These are phyloP conservation scores for Pseudovirgaria hyperparasitica DNA, from an alignment of 2,329 filamentous ascomycete genomes.

Conservation along the genomic window DNA sequence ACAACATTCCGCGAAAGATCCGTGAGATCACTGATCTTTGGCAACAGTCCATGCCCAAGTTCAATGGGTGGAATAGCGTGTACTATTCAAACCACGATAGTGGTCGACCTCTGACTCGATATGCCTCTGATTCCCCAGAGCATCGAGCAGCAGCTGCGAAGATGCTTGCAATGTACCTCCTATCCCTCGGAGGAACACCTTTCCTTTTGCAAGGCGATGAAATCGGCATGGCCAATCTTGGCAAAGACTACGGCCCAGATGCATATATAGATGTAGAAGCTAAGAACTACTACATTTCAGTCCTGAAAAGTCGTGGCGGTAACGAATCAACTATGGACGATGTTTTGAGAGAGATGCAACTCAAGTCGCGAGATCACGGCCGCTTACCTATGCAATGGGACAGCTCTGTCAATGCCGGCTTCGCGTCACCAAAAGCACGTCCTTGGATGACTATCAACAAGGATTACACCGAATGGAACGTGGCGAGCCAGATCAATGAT, in stretches of 20 bases:
- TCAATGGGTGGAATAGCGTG: slow-evolving; percentile 33
- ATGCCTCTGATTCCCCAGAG: slow-evolving; percentile 33
- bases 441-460: slow-evolving; percentile 52
- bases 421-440: slow-evolving; percentile 37
- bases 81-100: slow-evolving; percentile 44
- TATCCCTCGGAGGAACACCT: slow-evolving; percentile 34
- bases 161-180: slow-evolving; percentile 34
- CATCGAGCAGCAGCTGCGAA: slow-evolving; percentile 34
- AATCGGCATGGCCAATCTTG: slow-evolving; percentile 38
- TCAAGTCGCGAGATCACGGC: slow-evolving; percentile 52
- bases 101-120: slow-evolving; percentile 35
- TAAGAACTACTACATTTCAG: slow-evolving; percentile 35
- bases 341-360: slow-evolving; percentile 41
- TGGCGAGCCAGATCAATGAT: slow-evolving; percentile 35
- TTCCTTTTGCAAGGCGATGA: slow-evolving; percentile 41
- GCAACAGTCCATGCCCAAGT: slow-evolving; percentile 17
- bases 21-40: slow-evolving; percentile 18
- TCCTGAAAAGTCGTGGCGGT: slow-evolving; percentile 3
- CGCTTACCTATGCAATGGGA: slow-evolving; percentile 60
- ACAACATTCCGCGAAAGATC: slow-evolving; percentile 18
- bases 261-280: slow-evolving; percentile 43
- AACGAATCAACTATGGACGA: slow-evolving; percentile 20
- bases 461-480: slow-evolving; percentile 43
- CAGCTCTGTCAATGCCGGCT: slow-evolving; percentile 43
- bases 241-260: slow-evolving; percentile 27